phyloP scores from a whole-genome alignment of 352 stramenopile species.

The Thalassiosira mediterranea region DNA sequence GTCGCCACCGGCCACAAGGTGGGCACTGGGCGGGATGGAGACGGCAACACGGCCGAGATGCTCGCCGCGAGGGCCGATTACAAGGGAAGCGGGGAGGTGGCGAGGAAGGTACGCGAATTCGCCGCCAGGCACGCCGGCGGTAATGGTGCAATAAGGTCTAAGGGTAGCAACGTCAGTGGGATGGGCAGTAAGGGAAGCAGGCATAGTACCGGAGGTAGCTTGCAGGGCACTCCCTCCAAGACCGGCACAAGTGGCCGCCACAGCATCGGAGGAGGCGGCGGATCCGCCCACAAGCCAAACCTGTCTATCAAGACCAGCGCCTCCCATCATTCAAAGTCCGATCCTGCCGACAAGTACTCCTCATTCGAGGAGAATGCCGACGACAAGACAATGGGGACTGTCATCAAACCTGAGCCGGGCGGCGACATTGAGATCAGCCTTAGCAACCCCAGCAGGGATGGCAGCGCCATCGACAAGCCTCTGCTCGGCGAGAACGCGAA shows the following conservation, averaged over 20 bases:
- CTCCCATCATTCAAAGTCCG: slow-evolving; percentile 5
- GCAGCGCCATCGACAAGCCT: neutral
- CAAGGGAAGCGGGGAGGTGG: slow-evolving; percentile 55
- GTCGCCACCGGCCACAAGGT: slow-evolving; percentile 65
- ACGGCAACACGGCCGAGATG: slow-evolving; percentile 75
- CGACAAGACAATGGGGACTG: slow-evolving; percentile 2
- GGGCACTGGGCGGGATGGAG: slow-evolving; percentile 44
- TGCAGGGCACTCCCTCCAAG: too few species aligned
- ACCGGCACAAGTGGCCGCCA: neutral
- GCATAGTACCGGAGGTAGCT: neutral
- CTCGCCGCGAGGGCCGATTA: slow-evolving; percentile 71
- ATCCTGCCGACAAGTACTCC: slow-evolving; percentile 29
- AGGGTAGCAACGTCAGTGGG: neutral
- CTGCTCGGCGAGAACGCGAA: neutral
- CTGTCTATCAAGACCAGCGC: slow-evolving; percentile 3
- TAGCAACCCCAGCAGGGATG: slow-evolving; percentile 5
- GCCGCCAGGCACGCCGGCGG: neutral
- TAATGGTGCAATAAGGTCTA: neutral
- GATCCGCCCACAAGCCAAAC: too few species aligned
- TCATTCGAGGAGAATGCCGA: slow-evolving; percentile 12
- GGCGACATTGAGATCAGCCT: slow-evolving; percentile 23
- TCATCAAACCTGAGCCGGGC: neutral
- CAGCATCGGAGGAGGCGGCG: too few species aligned
- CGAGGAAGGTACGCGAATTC: slow-evolving; percentile 38
- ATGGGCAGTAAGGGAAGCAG: too few species aligned